phyloP scores from a whole-genome alignment of 345 rosid species.

The Microcos paniculata region DNA sequence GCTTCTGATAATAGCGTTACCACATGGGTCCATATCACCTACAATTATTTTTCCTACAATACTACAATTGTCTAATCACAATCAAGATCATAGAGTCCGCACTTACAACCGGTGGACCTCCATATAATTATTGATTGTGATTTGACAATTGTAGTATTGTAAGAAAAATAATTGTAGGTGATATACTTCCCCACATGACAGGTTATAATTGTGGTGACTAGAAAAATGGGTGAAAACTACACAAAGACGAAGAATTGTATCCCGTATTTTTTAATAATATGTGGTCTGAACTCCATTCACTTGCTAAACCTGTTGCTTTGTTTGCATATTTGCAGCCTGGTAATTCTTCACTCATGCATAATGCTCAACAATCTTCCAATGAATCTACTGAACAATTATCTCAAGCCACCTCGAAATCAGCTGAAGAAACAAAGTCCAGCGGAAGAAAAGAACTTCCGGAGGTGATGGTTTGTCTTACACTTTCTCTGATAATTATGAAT shows the following conservation, averaged over 20 bases:
- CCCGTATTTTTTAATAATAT: neutral
- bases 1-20: neutral
- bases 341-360: slow-evolving; percentile 21
- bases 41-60: no score
- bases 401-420: slow-evolving; percentile 26
- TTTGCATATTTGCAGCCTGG: slow-evolving; percentile 26
- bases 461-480: slow-evolving; percentile 32
- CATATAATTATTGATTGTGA: no score
- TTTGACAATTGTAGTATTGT: no score
- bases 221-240: neutral
- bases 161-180: no score
- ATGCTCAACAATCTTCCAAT: slow-evolving; percentile 30
- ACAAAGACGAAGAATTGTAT: neutral
- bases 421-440: slow-evolving; percentile 31
- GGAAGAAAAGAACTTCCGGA: slow-evolving; percentile 71
- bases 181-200: no score
- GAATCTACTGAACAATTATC: slow-evolving; percentile 29
- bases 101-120: no score
- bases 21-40: no score
- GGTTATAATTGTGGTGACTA: neutral
- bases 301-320: slow-evolving; percentile 11
- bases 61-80: no score
- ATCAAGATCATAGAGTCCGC: no score
- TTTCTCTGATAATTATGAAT: slow-evolving; percentile 12
- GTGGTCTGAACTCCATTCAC: slow-evolving; percentile 1